These are phyloP conservation scores for Hypoxylon trugodes DNA, from an alignment of 495 filamentous ascomycete species.

Conservation along the genomic window DNA sequence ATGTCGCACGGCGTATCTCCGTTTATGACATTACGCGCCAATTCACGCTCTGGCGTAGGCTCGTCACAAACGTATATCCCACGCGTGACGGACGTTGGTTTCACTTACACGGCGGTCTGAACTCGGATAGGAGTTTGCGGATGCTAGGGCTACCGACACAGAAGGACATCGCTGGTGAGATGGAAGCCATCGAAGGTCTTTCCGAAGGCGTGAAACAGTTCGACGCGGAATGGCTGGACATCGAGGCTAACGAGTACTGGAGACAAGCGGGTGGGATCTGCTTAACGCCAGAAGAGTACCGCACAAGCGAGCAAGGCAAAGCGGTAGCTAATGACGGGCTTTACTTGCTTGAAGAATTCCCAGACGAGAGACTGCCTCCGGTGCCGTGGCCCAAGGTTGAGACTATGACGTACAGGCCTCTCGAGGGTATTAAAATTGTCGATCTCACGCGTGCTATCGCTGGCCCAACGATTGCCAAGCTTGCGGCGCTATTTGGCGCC, in stretches of 20 bases:
- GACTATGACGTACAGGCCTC: conserved; percentile 51
- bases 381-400: conserved; percentile 46
- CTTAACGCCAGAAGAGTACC: conserved; percentile 57
- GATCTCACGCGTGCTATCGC: conserved; percentile 70
- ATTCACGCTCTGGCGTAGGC: conserved; percentile 37
- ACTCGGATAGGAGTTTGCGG: conserved; percentile 53
- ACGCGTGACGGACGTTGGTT: conserved; percentile 62
- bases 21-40: conserved; percentile 39
- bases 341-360: conserved; percentile 52
- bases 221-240: conserved; percentile 52
- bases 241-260: conserved; percentile 55
- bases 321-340: conserved; percentile 60
- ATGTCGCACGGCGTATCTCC: conserved; percentile 24
- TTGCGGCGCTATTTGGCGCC: conserved; percentile 66
- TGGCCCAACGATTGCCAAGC: conserved; percentile 61
- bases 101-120: conserved; percentile 62
- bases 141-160: conserved; percentile 53
- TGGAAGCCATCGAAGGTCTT: conserved; percentile 41
- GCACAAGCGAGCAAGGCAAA: conserved; percentile 57
- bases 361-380: conserved; percentile 45
- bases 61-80: conserved; percentile 61
- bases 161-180: conserved; percentile 38
- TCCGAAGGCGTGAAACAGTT: conserved; percentile 42
- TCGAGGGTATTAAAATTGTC: conserved; percentile 67
- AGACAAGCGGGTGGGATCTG: conserved; percentile 63